These are phyloP conservation scores for Petasospora rhodanensis DNA, from an alignment of 1,139 yeast genomes.

Conservation along the genomic window DNA sequence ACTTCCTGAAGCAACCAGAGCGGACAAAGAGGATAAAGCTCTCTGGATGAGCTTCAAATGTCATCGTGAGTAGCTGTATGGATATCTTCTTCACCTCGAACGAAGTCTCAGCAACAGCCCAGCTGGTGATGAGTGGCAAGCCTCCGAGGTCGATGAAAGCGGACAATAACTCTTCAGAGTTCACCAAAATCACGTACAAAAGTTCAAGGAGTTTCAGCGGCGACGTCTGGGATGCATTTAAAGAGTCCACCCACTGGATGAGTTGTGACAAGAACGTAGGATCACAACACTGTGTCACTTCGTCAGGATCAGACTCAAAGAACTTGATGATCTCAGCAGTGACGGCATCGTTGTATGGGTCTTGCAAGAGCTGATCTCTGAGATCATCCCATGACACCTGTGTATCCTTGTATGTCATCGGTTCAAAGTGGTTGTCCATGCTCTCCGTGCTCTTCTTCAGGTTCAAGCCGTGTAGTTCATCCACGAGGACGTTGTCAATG, in stretches of 20 bases:
- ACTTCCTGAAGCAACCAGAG: constrained; percentile 51
- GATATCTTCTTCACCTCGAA: constrained; percentile 40
- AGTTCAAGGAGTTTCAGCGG: too few species aligned
- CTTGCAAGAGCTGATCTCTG: too few species aligned
- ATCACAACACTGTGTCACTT: too few species aligned
- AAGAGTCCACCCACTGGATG: constrained; percentile 11
- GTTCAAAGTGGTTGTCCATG: too few species aligned
- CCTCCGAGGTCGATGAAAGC: constrained; percentile 43
- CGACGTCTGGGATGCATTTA: too few species aligned
- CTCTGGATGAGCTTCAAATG: constrained; percentile 35
- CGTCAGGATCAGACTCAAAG: too few species aligned
- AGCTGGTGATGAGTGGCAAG: constrained; percentile 45
- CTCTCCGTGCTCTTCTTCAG: constrained; percentile 9
- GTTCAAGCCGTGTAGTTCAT: constrained; percentile 11
- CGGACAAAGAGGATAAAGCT: constrained; percentile 49
- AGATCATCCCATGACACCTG: too few species aligned
- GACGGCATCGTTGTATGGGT: too few species aligned
- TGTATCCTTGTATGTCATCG: too few species aligned
- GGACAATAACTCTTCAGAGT: constrained; percentile 1
- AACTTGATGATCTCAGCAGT: too few species aligned
- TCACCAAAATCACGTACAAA: too few species aligned
- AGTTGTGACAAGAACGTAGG: too few species aligned
- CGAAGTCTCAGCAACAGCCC: constrained; percentile 37
- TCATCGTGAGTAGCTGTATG: constrained; percentile 36
- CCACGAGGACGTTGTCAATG: constrained; percentile 10